Evolutionary conservation across 2,329 filamentous ascomycete genomes (phyloP), one percentile per base, ranked within the genome.

Genomic region (Aspergillus sp.): DNA sequence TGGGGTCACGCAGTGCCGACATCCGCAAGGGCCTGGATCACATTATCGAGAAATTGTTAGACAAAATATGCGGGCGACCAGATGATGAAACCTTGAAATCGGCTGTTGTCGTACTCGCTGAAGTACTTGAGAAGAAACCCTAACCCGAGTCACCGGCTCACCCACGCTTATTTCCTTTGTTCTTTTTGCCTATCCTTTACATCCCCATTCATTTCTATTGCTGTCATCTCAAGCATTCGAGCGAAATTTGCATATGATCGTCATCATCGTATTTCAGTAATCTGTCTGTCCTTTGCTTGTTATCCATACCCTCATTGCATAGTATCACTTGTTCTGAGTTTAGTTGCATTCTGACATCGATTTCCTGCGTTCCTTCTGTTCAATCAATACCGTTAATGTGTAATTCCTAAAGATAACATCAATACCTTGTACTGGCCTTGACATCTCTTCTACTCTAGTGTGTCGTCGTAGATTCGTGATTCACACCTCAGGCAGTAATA

Each of bases 31-130:
- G 61, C 19, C 52, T 69, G 5, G 64, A 68, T 40, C 46, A 52
- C 29, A 66, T 67, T 27, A 54, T 67, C n/a, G 62, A 69, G 34
- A 62, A 66, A 12, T 47, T 69, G 3, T 48, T 69, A 1, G 62
- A 66, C 40, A 60, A 62, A 4, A 59, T 69, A 3, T 61, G 59
- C n/a, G 65, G 66, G 7, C 57, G 59, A 19, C 19, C 19, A 39
- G 54, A 59, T 2, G 65, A 68, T 29, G 59, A 59, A 36, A 64
- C 56, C 1, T 44, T 69, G n/a, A 68, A 66, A 53, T 57, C 65
- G 2, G 61, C 66, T 10, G 56, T 69, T 9, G 56, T 62, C 33
- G 65, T 68, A 19, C 49, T 69, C n/a, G 60, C 58, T 4, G 62
- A 68, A 48, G 64, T 68, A 7, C 62, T 69, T 12, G 66, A 69